Base-by-base conservation (phyloP, 2,329 filamentous ascomycete genomes). In the Sphaceloma murrayae region DNA sequence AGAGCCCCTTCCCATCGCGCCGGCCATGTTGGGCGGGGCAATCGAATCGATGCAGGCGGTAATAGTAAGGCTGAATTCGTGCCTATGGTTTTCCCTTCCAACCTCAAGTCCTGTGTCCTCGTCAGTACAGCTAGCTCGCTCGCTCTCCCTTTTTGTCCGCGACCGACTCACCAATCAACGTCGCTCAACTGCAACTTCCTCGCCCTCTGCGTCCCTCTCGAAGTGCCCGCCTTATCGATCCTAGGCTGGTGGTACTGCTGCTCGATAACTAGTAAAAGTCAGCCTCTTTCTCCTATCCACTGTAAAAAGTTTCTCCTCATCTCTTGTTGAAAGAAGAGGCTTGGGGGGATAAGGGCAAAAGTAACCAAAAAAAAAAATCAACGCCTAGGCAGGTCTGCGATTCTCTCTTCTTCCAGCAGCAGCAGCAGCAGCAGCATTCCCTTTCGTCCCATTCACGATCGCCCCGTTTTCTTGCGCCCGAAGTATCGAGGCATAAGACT, bases 111-210 rank as follows among this genome's bases (percentile, higher is more conserved):
- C 56, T 59, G 52, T 49, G 45, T 52, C n/a, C n/a, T 46, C 45
- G 46, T 45, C 48, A 51, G 38, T 52, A 54, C 53, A 56, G 53
- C 53, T 49, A 49, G 49, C 4, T 19, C 17, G 3, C 19, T 11
- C 22, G 6, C n/a, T n/a, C n/a, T n/a, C n/a, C n/a, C n/a, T n/a
- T 5, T 16, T 16, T 19, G 14, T 27, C 11, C 3, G 3, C 3
- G 14, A 13, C 3, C 3, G n/a, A 47, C 55, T 69, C 89, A 95
- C 91, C 91, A 98, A 64, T 98, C 89, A 62, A 98, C 85, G 65
- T 98, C 91, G 64, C 86, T 94, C 48, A 96, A 75, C 62, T 96
- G 89, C 49, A 98, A 71, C 65, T 94, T 94, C 57, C 91, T 78
- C 47, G 84, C 80, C 51, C 88, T 82, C 62, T 94, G 87, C 48